Evolutionary conservation across 2,329 filamentous ascomycete genomes (phyloP).

Genomic region (Colletotrichum liriopes): DNA sequence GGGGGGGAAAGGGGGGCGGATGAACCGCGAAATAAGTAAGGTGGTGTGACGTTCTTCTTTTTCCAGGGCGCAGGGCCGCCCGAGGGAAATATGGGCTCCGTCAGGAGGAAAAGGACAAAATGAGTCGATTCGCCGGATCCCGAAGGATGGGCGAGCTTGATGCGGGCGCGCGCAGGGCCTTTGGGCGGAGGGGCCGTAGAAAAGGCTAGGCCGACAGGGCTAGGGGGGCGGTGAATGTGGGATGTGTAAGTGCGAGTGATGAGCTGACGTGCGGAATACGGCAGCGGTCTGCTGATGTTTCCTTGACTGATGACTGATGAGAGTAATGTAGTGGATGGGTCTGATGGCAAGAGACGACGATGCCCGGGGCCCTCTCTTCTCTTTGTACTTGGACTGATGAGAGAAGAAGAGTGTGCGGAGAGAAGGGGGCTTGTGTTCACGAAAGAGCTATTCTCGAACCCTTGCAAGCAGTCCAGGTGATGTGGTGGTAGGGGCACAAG

Average conservation of each 20-base stretch:
- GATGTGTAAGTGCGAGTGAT: constrained; percentile 18
- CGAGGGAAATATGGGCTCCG: constrained; percentile 12
- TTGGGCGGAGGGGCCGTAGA: constrained; percentile 8
- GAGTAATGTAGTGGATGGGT: not conserved
- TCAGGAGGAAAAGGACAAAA: constrained; percentile 27
- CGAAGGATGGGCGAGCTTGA: constrained; percentile 37
- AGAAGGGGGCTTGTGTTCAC: not conserved
- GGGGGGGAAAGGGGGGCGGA: constrained; percentile 27
- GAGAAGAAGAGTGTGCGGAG: constrained; percentile 6
- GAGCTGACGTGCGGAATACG: constrained; percentile 9
- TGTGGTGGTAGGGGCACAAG: constrained; percentile 21
- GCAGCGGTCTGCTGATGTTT: constrained; percentile 19
- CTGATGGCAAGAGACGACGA: not conserved
- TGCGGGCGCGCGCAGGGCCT: constrained; percentile 20
- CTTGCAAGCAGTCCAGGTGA: constrained; percentile 23
- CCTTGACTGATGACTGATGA: not conserved
- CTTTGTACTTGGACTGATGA: constrained; percentile 20
- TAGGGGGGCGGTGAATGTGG: not conserved
- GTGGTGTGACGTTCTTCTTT: constrained; percentile 31
- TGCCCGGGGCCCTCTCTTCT: constrained; percentile 12
- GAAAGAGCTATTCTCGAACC: constrained; percentile 15
- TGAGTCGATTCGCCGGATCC: constrained; percentile 35
- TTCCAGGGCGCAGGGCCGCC: constrained; percentile 29
- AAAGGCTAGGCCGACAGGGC: constrained; percentile 14
- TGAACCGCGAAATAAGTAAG: constrained; percentile 16